Conservation (phyloP, 78 protist genomes). For the Polysphondylium violaceum region DNA sequence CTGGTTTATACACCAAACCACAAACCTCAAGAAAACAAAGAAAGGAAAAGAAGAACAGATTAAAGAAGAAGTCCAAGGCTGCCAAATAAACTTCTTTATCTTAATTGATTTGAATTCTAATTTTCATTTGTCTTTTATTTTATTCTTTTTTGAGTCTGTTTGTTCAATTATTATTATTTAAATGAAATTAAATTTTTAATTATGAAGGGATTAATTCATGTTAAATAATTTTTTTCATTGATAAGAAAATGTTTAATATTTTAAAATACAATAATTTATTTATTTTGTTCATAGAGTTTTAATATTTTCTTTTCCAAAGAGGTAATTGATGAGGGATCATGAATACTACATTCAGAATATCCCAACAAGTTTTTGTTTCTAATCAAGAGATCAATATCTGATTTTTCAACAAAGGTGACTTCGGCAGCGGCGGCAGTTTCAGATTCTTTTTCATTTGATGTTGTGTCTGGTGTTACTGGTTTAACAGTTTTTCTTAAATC, state of each 20-base stretch:
- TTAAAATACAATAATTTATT: too few relatives aligned
- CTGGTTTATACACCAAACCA: conserved; percentile 70
- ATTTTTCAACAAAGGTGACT: conserved; percentile 2
- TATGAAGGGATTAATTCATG: too few relatives aligned
- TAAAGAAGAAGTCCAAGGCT: too few relatives aligned
- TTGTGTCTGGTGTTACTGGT: not conserved
- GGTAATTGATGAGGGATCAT: conserved; percentile 20
- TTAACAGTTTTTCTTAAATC: conserved; percentile 21
- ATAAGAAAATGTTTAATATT: too few relatives aligned
- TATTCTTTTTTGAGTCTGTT: too few relatives aligned
- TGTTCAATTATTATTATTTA: too few relatives aligned
- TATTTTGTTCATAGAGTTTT: conserved; percentile 26
- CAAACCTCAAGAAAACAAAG: conserved; percentile 92
- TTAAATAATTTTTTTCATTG: too few relatives aligned
- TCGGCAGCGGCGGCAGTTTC: not conserved
- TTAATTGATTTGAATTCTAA: too few relatives aligned
- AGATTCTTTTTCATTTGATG: not conserved
- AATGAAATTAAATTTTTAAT: too few relatives aligned
- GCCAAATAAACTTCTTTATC: too few relatives aligned
- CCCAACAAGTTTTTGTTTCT: conserved; percentile 43
- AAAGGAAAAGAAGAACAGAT: conserved; percentile 98
- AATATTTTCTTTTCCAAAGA: conserved; percentile 23
- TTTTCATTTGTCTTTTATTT: too few relatives aligned
- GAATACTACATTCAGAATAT: conserved; percentile 13
- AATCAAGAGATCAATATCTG: conserved; percentile 14